A percentile compares a stretch with the other conserved stretches of the same genome.
Evolutionary conservation across 2,329 filamentous ascomycete species (phyloP).

Genomic region (Pestalotiopsis sp.): DNA sequence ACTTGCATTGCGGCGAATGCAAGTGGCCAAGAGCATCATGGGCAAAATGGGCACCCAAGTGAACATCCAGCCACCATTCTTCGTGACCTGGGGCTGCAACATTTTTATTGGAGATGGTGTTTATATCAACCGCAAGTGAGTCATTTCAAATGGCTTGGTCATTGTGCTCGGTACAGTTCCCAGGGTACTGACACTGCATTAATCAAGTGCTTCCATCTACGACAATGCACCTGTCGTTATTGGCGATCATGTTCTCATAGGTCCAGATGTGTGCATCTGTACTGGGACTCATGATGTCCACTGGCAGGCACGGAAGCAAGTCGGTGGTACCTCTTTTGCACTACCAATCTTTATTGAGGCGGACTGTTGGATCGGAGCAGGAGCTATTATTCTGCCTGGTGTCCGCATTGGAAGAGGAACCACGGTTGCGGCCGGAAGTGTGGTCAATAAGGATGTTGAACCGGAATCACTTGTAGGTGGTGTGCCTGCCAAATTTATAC

Average conservation of each 20-base stretch:
- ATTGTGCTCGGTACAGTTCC: not conserved
- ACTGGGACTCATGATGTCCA: not conserved
- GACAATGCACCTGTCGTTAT: slow-evolving; percentile 7
- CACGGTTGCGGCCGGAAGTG: slow-evolving; percentile 7
- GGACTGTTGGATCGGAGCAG: slow-evolving; percentile 8
- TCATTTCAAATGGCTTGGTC: not conserved
- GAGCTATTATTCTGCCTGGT: not conserved
- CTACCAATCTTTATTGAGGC: not conserved
- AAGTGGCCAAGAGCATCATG: slow-evolving; percentile 43
- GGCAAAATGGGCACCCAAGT: slow-evolving; percentile 51
- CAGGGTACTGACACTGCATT: not conserved
- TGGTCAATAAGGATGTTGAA: slow-evolving; percentile 9
- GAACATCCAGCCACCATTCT: slow-evolving; percentile 64
- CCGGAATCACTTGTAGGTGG: slow-evolving; percentile 6
- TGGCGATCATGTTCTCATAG: not conserved
- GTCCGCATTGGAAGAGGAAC: not conserved
- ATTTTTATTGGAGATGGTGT: slow-evolving; percentile 63
- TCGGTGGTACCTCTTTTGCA: slow-evolving; percentile 1
- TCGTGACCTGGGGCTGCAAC: slow-evolving; percentile 69
- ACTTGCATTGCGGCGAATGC: slow-evolving; percentile 32
- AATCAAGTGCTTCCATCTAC: not conserved
- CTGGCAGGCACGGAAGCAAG: not conserved
- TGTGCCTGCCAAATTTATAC: slow-evolving; percentile 8
- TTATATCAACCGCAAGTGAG: slow-evolving; percentile 62
- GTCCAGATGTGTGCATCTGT: slow-evolving; percentile 5